Conservation (phyloP, 2,329 filamentous ascomycete species). For the Talaromyces sp. region DNA sequence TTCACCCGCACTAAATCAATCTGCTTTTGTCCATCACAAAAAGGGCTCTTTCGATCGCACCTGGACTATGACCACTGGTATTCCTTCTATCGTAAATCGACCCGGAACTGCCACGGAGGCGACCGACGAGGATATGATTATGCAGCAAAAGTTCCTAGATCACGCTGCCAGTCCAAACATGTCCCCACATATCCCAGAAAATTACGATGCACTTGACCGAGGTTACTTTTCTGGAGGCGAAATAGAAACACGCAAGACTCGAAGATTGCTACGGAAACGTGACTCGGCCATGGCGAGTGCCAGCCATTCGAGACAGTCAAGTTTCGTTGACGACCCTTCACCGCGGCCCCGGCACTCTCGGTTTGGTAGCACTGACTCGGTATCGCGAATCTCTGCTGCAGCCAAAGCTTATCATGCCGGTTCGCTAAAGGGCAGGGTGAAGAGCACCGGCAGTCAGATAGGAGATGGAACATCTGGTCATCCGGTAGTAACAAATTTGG, state of each 20-base stretch:
- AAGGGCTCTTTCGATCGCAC: constrained; percentile 55
- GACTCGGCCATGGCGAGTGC: constrained; percentile 33
- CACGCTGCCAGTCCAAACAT: constrained; percentile 1
- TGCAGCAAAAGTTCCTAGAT: constrained; percentile 16
- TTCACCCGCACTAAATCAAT: constrained; percentile 20
- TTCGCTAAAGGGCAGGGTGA: constrained; percentile 47
- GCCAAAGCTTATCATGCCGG: constrained; percentile 65
- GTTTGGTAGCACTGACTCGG: constrained; percentile 66
- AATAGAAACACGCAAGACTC: constrained; percentile 62
- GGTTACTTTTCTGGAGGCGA: constrained; percentile 94
- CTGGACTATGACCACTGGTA: constrained; percentile 50
- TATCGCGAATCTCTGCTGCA: constrained; percentile 48
- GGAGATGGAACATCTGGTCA: constrained; percentile 22
- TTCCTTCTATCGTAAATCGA: constrained; percentile 27
- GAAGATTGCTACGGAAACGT: constrained; percentile 78
- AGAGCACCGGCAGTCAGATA: constrained; percentile 57
- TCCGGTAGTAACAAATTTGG: constrained; percentile 43
- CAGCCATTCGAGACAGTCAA: constrained; percentile 65
- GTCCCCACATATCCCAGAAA: constrained; percentile 19
- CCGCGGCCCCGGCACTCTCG: constrained; percentile 68
- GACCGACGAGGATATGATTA: constrained; percentile 16
- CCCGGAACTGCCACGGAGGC: constrained; percentile 30
- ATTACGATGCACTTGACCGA: constrained; percentile 63
- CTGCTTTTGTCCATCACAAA: constrained; percentile 45
- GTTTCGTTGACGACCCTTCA: constrained; percentile 70